A percentile compares a stretch with the other conserved stretches of the same genome.
Conservation (phyloP, 495 filamentous ascomycete genomes). For the Xylaria scruposa region DNA sequence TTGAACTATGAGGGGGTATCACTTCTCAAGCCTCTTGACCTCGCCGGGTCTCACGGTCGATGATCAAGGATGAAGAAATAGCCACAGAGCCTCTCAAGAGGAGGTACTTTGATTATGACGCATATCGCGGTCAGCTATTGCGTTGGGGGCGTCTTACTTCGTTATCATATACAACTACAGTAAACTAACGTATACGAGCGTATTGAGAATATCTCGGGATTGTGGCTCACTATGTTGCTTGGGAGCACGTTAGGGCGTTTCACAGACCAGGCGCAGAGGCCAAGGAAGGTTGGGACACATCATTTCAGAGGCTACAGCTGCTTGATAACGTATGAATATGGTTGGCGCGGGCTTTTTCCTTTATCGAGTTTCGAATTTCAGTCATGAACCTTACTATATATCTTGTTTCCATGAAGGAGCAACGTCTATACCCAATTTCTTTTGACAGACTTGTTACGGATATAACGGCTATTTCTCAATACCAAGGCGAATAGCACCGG, state of each 20-base stretch:
- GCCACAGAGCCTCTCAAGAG: neutral
- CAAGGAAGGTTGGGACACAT: constrained; percentile 7
- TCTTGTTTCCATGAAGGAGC: constrained; percentile 21
- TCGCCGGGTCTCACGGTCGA: neutral
- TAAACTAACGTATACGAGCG: constrained; percentile 3
- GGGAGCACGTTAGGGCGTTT: constrained; percentile 14
- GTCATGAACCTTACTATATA: neutral
- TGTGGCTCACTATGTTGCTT: neutral
- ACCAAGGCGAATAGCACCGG: constrained; percentile 19
- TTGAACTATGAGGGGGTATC: constrained; percentile 28
- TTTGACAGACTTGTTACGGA: neutral
- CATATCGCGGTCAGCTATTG: neutral
- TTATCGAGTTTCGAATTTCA: neutral
- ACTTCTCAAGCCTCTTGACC: neutral
- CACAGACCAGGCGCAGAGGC: constrained; percentile 19
- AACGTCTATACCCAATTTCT: constrained; percentile 17
- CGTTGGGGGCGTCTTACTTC: neutral
- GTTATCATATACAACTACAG: neutral
- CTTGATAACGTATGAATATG: neutral
- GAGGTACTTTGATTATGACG: neutral
- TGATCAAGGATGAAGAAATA: neutral
- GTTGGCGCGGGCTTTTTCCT: neutral
- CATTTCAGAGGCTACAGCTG: constrained; percentile 1
- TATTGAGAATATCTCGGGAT: neutral
- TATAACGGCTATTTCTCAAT: constrained; percentile 18